Evolutionary conservation across 139 green algal species (phyloP), one percentile per base, ranked within the genome.

Genomic region (Chlamydomonas eustigma): DNA sequence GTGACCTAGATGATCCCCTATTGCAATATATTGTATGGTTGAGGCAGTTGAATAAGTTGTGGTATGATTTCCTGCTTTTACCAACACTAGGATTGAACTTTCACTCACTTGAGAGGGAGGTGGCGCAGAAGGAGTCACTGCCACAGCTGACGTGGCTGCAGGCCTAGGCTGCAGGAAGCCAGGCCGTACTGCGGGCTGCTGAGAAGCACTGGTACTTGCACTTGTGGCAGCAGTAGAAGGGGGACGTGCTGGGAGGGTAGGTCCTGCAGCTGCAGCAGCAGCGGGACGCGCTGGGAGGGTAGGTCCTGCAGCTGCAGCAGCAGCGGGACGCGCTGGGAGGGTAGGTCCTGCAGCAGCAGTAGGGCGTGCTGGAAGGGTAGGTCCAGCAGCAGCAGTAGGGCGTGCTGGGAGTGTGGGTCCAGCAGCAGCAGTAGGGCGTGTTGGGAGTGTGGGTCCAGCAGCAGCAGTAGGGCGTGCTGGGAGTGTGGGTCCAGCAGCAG

Each of bases 371-470:
- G 68, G 68, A 3, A 74, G 36, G 34, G 33, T 63, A n/a, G 68
- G 68, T 31, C 28, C 34, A 3, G 6, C 36, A n/a, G 71, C 8
- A 50, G 71, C 2, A 4, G 71, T 3, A 35, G 68, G 37, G 3
- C 6, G 18, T 4, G 37, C 4, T 4, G 68, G 8, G 35, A 32
- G 44, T 30, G 44, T 25, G 67, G 44, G 5, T 6, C 31, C 44
- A 12, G 6, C 44, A 64, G 68, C 6, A 50, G 71, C 71, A 50
- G 71, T 50, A 51, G 71, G 71, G 3, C 71, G 39, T 3, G 44
- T 32, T 22, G 71, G 71, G 8, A 76, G 71, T 32, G 71, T 69
- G 3, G 71, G 50, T 2, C 68, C 38, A 58, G 37, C 68, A 25
- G 44, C 25, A 31, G 71, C 39, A 33, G 39, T 18, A 18, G 71